Percentiles rank a stretch among this genome's conserved stretches.
Evolutionary conservation across 768 basidiomycete species (phyloP).

Genomic region (Cystofilobasidium bisporidii): DNA sequence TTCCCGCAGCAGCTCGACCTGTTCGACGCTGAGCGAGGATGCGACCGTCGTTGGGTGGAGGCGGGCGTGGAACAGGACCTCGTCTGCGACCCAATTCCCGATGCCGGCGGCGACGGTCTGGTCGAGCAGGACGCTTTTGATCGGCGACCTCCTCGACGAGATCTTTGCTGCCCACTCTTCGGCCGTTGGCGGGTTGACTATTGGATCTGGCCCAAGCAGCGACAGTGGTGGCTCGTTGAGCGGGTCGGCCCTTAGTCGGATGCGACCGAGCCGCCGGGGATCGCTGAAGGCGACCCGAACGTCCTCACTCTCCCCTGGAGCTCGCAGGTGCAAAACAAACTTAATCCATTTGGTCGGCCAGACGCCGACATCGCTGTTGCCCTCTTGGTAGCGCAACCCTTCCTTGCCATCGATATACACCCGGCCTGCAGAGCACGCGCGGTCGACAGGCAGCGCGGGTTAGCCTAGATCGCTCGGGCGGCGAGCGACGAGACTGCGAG

Average conservation of each 20-base stretch:
- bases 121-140: slow-evolving; percentile 35
- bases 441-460: not conserved
- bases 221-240: slow-evolving; percentile 17
- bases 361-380: not conserved
- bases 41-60: slow-evolving; percentile 33
- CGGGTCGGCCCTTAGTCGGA: slow-evolving; percentile 10
- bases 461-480: not conserved
- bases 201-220: slow-evolving; percentile 21
- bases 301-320: not conserved
- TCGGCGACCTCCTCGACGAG: slow-evolving; percentile 30
- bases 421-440: not conserved
- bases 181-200: slow-evolving; percentile 27
- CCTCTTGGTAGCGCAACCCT: not conserved
- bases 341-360: slow-evolving; percentile 16
- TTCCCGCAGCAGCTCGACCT: slow-evolving; percentile 29
- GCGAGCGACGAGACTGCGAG: too few relatives aligned
- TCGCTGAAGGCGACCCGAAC: slow-evolving; percentile 20
- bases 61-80: slow-evolving; percentile 34
- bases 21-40: slow-evolving; percentile 20
- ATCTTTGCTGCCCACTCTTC: slow-evolving; percentile 24
- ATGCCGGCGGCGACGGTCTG: slow-evolving; percentile 32
- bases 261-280: slow-evolving; percentile 18
- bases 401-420: slow-evolving; percentile 13
- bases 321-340: slow-evolving; percentile 20
- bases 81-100: slow-evolving; percentile 37